phyloP scores from a whole-genome alignment of 2,329 filamentous ascomycete species.

The Daldinia eschscholtzii region DNA sequence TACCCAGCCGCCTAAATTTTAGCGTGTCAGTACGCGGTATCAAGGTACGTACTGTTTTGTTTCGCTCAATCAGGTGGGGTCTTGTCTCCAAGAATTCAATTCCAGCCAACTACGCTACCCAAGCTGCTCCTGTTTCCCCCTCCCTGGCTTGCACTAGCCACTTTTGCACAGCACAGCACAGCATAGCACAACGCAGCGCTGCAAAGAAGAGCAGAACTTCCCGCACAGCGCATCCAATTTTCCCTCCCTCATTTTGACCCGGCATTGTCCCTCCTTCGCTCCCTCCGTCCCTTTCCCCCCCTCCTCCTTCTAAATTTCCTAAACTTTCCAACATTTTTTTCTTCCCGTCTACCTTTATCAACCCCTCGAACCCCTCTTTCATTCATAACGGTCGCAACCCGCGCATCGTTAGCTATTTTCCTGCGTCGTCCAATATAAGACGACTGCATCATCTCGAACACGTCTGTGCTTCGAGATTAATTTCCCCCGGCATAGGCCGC shows the following conservation, averaged over 20 bases:
- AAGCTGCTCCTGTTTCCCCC: constrained; percentile 22
- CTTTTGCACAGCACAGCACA: constrained; percentile 44
- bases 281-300: constrained; percentile 49
- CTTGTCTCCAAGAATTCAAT: constrained; percentile 30
- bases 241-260: constrained; percentile 48
- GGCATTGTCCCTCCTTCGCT: constrained; percentile 51
- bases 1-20: constrained; percentile 39
- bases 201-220: constrained; percentile 16
- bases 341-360: constrained; percentile 43
- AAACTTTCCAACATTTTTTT: constrained; percentile 47
- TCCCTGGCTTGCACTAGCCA: constrained; percentile 41
- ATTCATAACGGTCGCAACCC: constrained; percentile 43
- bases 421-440: constrained; percentile 50
- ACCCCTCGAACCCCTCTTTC: constrained; percentile 50
- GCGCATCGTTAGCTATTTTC: constrained; percentile 44
- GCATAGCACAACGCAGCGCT: constrained; percentile 24
- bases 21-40: constrained; percentile 33
- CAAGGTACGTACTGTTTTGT: constrained; percentile 30
- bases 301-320: constrained; percentile 49
- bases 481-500: constrained; percentile 53
- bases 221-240: constrained; percentile 45
- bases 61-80: constrained; percentile 28
- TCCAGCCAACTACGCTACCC: constrained; percentile 29
- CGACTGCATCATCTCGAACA: constrained; percentile 52
- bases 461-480: constrained; percentile 49